These are phyloP conservation scores for Penicillium sclerotigenum DNA, from an alignment of 2,329 filamentous ascomycete species.

Conservation along the genomic window DNA sequence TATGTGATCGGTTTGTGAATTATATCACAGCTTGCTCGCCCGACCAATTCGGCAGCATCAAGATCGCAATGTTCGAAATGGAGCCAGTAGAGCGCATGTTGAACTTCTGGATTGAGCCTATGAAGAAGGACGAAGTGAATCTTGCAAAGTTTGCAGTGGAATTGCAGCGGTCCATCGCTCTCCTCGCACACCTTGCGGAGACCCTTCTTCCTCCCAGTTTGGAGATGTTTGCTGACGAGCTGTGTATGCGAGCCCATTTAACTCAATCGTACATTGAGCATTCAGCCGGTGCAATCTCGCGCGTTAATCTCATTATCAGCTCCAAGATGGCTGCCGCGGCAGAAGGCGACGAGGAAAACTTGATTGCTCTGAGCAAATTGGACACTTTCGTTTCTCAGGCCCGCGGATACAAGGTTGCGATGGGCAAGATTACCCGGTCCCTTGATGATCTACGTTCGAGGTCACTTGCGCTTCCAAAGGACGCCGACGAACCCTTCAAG, in stretches of 20 bases:
- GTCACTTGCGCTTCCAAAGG: constrained; percentile 68
- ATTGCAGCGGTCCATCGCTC: constrained; percentile 76
- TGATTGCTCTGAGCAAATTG: constrained; percentile 66
- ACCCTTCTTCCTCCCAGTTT: constrained; percentile 69
- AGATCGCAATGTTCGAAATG: constrained; percentile 78
- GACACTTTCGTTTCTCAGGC: constrained; percentile 72
- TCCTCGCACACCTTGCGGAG: constrained; percentile 82
- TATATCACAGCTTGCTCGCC: constrained; percentile 75
- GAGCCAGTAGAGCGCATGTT: constrained; percentile 87
- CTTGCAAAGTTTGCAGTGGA: constrained; percentile 78
- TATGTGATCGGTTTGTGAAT: constrained; percentile 80
- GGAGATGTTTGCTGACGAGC: constrained; percentile 71
- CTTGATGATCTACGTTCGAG: constrained; percentile 73
- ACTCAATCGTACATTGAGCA: constrained; percentile 81
- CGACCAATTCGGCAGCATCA: constrained; percentile 73
- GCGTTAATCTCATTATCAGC: constrained; percentile 65
- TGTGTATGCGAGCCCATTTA: constrained; percentile 71
- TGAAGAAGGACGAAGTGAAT: constrained; percentile 81
- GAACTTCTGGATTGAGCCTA: constrained; percentile 80
- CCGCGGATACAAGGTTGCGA: constrained; percentile 77
- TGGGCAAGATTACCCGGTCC: constrained; percentile 72
- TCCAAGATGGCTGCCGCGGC: constrained; percentile 55
- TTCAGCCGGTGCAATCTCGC: constrained; percentile 64
- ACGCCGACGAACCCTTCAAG: constrained; percentile 67
- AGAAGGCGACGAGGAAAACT: constrained; percentile 67